phyloP scores from a whole-genome alignment of 2,329 filamentous ascomycete species.

The Penicillium sp. region DNA sequence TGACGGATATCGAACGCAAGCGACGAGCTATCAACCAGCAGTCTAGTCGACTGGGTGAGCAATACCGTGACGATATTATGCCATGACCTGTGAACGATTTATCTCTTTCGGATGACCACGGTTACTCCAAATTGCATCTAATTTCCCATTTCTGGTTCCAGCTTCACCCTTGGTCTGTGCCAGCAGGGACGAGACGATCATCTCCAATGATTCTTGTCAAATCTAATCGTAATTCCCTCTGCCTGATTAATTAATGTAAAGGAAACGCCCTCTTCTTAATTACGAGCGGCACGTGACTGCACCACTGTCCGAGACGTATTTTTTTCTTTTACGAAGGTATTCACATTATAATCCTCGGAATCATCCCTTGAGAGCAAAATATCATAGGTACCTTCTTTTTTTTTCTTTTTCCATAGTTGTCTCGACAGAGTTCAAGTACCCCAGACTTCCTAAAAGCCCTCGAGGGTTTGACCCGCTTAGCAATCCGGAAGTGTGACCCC shows the following conservation, averaged over 20 bases:
- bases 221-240: neutral
- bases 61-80: slow-evolving; percentile 34
- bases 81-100: slow-evolving; percentile 11
- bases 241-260: neutral
- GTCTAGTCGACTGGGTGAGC: slow-evolving; percentile 17
- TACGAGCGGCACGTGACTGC: neutral
- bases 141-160: neutral
- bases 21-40: slow-evolving; percentile 22
- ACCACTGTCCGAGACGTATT: neutral
- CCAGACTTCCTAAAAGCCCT: neutral
- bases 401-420: neutral
- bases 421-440: neutral
- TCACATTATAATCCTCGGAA: neutral
- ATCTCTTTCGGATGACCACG: neutral
- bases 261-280: too few relatives aligned
- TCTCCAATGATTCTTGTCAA: neutral
- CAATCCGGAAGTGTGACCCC: neutral
- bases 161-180: neutral
- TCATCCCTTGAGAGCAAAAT: neutral
- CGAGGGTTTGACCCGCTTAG: neutral
- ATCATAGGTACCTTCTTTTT: neutral
- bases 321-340: neutral
- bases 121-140: neutral
- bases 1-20: slow-evolving; percentile 62
- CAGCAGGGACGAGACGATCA: neutral